Conservation (phyloP, 805 yeast species). For the Ogataea trehaloabstinens region DNA sequence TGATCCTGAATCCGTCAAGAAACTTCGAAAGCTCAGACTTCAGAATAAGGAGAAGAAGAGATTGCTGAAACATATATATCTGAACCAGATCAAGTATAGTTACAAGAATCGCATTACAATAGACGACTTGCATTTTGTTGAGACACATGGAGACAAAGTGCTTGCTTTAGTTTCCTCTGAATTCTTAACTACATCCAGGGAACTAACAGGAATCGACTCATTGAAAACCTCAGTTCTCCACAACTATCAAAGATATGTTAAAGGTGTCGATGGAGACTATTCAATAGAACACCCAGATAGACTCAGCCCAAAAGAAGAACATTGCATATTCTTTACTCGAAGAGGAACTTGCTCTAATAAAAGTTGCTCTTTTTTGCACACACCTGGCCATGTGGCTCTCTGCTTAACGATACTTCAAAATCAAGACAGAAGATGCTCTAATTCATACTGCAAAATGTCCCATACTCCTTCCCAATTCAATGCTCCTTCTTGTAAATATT, state of each 20-base stretch:
- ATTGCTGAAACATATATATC: constrained; percentile 19
- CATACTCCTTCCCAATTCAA: constrained; percentile 61
- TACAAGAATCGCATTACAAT: constrained; percentile 44
- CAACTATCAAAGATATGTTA: constrained; percentile 19
- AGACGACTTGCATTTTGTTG: constrained; percentile 43
- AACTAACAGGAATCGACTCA: constrained; percentile 17
- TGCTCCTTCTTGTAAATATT: constrained; percentile 57
- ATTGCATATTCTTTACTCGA: constrained; percentile 33
- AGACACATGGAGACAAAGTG: constrained; percentile 37
- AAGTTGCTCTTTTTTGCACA: constrained; percentile 55
- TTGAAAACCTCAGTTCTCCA: constrained; percentile 16
- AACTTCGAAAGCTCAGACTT: constrained; percentile 19
- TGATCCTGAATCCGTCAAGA: constrained; percentile 30
- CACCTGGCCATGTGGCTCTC: constrained; percentile 46
- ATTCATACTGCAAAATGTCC: constrained; percentile 49
- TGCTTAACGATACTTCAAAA: constrained; percentile 47
- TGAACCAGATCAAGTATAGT: constrained; percentile 38
- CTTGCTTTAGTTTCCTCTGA: constrained; percentile 38
- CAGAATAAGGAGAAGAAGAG: constrained; percentile 15
- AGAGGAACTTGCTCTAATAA: constrained; percentile 50
- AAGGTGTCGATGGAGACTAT: constrained; percentile 25
- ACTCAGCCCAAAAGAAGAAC: constrained; percentile 5
- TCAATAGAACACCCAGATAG: constrained; percentile 11
- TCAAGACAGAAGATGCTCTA: constrained; percentile 43
- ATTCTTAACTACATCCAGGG: constrained; percentile 11